These are phyloP conservation scores for Aegilops tauschii DNA, from an alignment of 176 grass and related monocot species.

Conservation along the genomic window DNA sequence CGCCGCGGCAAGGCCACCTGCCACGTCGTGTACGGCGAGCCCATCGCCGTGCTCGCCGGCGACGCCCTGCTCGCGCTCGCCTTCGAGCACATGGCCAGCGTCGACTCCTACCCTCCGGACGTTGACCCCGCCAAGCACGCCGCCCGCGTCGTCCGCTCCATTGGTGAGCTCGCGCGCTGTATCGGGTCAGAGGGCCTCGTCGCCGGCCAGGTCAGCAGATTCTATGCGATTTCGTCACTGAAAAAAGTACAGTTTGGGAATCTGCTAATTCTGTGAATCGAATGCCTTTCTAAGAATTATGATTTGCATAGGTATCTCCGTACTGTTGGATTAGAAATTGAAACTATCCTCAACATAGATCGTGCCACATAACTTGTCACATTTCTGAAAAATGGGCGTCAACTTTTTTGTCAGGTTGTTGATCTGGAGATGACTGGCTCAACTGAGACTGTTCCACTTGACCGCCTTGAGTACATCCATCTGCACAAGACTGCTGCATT, in stretches of 20 bases:
- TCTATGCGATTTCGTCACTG: constrained; percentile 17
- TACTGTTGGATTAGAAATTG: not conserved
- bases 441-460: constrained; percentile 37
- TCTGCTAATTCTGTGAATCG: constrained; percentile 20
- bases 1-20: constrained; percentile 67
- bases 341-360: not conserved
- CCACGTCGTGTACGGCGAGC: constrained; percentile 68
- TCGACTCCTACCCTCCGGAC: constrained; percentile 49
- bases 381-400: not conserved
- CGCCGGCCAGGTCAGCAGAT: constrained; percentile 59
- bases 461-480: constrained; percentile 81
- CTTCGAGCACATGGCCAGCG: constrained; percentile 49
- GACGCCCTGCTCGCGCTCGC: constrained; percentile 71
- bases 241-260: not conserved
- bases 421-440: constrained; percentile 80
- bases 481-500: constrained; percentile 84
- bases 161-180: constrained; percentile 66
- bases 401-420: constrained; percentile 44
- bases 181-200: constrained; percentile 72
- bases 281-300: not conserved
- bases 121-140: constrained; percentile 50
- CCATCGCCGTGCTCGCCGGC: constrained; percentile 69
- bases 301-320: not conserved
- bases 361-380: not conserved
- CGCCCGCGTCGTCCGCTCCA: constrained; percentile 56